A percentile compares a stretch with the other conserved stretches of the same genome.
These are phyloP conservation scores for Baudoinia panamericana DNA, from an alignment of 495 filamentous ascomycete species.

Conservation along the genomic window DNA sequence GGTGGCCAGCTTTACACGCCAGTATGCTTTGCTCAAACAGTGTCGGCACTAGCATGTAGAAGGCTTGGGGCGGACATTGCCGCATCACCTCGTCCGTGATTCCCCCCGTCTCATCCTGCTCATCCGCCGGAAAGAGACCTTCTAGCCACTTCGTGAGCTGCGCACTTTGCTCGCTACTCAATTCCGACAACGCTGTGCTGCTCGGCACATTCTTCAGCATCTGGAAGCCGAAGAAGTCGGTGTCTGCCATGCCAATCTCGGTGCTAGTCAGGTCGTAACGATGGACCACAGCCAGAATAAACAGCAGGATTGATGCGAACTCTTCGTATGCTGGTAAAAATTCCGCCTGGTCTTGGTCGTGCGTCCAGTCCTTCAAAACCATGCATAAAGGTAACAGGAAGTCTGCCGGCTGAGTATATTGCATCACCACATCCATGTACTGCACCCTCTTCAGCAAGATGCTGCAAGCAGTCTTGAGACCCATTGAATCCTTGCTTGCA, in stretches of 20 bases:
- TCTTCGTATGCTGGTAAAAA: constrained; percentile 96
- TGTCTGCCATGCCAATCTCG: constrained; percentile 50
- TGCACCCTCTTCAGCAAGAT: constrained; percentile 64
- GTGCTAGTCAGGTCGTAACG: constrained; percentile 60
- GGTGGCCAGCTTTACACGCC: constrained; percentile 53
- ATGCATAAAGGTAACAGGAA: constrained; percentile 75
- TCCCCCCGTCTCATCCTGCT: constrained; percentile 38
- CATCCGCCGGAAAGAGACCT: constrained; percentile 62
- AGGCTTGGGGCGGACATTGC: constrained; percentile 81
- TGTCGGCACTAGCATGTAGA: constrained; percentile 81
- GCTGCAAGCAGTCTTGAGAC: constrained; percentile 70
- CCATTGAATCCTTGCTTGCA: constrained; percentile 77
- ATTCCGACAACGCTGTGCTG: constrained; percentile 47
- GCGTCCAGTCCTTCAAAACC: constrained; percentile 76
- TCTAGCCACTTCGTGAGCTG: constrained; percentile 76
- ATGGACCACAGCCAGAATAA: constrained; percentile 69
- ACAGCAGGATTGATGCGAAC: constrained; percentile 75
- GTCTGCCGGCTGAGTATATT: constrained; percentile 64
- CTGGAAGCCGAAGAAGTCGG: constrained; percentile 64
- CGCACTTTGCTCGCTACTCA: constrained; percentile 59
- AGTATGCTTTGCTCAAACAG: constrained; percentile 74
- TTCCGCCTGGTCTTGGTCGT: constrained; percentile 86
- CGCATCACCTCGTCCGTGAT: constrained; percentile 85
- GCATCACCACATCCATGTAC: constrained; percentile 68
- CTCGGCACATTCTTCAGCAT: constrained; percentile 54